Percentiles rank a stretch among this genome's conserved stretches.
phyloP scores from a whole-genome alignment of 1,284 basidiomycete genomes.

The Xerocomus nothofagi region DNA sequence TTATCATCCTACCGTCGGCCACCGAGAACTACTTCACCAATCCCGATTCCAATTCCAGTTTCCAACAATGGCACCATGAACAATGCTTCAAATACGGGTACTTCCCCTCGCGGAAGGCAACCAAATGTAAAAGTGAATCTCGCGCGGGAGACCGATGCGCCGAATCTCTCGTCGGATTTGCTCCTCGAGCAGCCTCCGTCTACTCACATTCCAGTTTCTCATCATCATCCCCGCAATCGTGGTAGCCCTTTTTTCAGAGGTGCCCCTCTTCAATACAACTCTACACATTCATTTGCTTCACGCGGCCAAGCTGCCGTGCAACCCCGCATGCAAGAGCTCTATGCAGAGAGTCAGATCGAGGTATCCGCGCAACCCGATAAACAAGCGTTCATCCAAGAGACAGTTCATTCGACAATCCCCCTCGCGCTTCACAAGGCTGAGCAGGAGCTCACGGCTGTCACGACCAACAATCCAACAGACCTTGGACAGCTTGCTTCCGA shows the following conservation, averaged over 20 bases:
- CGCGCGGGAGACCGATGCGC: constrained; percentile 27
- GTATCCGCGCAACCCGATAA: constrained; percentile 24
- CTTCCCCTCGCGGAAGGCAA: constrained; percentile 37
- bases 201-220: constrained; percentile 44
- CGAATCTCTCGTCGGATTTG: constrained; percentile 40
- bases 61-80: constrained; percentile 39
- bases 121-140: constrained; percentile 32
- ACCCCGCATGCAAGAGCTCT: constrained; percentile 38
- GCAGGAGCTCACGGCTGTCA: constrained; percentile 30
- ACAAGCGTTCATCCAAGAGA: constrained; percentile 50
- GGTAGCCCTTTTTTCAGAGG: constrained; percentile 33
- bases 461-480: constrained; percentile 15
- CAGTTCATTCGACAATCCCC: constrained; percentile 64
- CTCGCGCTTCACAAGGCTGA: constrained; percentile 48
- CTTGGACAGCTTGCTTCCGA: constrained; percentile 21
- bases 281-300: constrained; percentile 39
- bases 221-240: constrained; percentile 35
- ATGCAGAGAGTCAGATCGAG: constrained; percentile 33
- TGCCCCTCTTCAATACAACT: constrained; percentile 35
- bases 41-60: constrained; percentile 43
- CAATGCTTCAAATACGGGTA: constrained; percentile 35
- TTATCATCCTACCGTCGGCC: constrained; percentile 43
- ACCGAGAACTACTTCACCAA: constrained; percentile 46
- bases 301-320: constrained; percentile 30
- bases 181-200: constrained; percentile 42